Conservation (phyloP, 2,329 filamentous ascomycete species). For the Monosporascus sp. region DNA sequence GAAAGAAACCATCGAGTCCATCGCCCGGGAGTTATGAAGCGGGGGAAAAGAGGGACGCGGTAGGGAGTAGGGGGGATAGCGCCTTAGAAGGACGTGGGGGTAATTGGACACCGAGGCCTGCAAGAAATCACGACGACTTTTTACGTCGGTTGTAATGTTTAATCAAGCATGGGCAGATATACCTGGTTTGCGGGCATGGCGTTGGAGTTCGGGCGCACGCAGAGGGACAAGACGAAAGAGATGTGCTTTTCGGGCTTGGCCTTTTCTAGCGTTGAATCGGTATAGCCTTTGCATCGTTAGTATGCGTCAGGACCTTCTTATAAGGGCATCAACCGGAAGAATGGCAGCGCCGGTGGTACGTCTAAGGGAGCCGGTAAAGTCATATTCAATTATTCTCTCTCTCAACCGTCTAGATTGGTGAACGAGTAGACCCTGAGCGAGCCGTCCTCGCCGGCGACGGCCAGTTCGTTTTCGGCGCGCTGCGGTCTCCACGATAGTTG, state of each 20-base stretch:
- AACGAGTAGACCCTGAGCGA: constrained; percentile 55
- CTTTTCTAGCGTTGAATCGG: constrained; percentile 1
- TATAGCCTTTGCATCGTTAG: constrained; percentile 6
- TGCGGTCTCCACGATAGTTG: constrained; percentile 66
- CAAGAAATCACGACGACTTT: background rate
- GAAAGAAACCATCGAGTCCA: constrained; percentile 20
- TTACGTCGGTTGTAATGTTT: constrained; percentile 1
- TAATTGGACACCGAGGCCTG: constrained; percentile 8
- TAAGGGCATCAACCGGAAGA: too few species aligned
- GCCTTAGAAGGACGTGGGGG: background rate
- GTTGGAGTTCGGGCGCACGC: background rate
- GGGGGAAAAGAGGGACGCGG: background rate
- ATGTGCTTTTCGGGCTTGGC: constrained; percentile 6
- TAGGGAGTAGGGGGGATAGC: constrained; percentile 5
- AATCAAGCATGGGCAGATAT: background rate
- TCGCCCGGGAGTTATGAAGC: constrained; percentile 34
- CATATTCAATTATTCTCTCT: constrained; percentile 4
- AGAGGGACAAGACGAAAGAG: too few species aligned
- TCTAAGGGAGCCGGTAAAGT: background rate
- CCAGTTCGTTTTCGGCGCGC: constrained; percentile 34
- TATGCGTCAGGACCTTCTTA: background rate
- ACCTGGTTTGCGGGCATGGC: background rate
- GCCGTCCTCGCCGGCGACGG: constrained; percentile 56
- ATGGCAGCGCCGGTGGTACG: background rate
- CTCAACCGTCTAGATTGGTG: constrained; percentile 15